Evolutionary conservation across 805 yeast species (phyloP).

Genomic region (Schwanniomyces yamadae): DNA sequence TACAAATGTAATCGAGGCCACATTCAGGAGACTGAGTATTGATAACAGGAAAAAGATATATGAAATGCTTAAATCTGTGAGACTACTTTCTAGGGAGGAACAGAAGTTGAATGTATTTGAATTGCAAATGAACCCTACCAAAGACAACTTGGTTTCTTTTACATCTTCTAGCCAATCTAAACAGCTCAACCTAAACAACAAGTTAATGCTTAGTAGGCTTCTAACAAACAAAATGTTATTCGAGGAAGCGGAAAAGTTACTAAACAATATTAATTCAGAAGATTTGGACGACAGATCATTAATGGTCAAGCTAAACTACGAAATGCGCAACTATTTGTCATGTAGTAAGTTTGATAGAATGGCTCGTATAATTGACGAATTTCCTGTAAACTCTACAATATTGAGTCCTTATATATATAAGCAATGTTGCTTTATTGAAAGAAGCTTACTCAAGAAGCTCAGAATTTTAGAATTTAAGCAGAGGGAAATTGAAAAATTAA

Average conservation of each 20-base stretch:
- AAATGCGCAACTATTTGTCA: slow-evolving; percentile 22
- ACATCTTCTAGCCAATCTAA: slow-evolving; percentile 10
- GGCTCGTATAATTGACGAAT: slow-evolving; percentile 19
- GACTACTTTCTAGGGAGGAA: slow-evolving; percentile 12
- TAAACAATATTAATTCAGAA: slow-evolving; percentile 18
- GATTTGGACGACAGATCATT: slow-evolving; percentile 27
- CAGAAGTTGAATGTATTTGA: slow-evolving; percentile 17
- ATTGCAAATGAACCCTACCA: slow-evolving; percentile 17
- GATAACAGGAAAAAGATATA: slow-evolving; percentile 22
- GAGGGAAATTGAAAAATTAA: neutral
- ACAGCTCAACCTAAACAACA: slow-evolving; percentile 24
- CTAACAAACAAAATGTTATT: slow-evolving; percentile 27
- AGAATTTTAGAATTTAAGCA: neutral
- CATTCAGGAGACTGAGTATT: slow-evolving; percentile 26
- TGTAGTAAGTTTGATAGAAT: slow-evolving; percentile 19
- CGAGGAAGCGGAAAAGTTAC: slow-evolving; percentile 21
- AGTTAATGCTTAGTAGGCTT: slow-evolving; percentile 28
- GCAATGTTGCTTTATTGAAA: slow-evolving; percentile 33
- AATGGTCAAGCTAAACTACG: slow-evolving; percentile 25
- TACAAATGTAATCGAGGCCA: slow-evolving; percentile 26
- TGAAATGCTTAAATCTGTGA: slow-evolving; percentile 17
- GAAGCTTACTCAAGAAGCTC: slow-evolving; percentile 16
- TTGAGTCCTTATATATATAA: slow-evolving; percentile 34
- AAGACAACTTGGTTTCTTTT: slow-evolving; percentile 15
- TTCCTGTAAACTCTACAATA: slow-evolving; percentile 29